Conservation (phyloP, 2,329 filamentous ascomycete genomes). For the Pestalotiopsis sp. region DNA sequence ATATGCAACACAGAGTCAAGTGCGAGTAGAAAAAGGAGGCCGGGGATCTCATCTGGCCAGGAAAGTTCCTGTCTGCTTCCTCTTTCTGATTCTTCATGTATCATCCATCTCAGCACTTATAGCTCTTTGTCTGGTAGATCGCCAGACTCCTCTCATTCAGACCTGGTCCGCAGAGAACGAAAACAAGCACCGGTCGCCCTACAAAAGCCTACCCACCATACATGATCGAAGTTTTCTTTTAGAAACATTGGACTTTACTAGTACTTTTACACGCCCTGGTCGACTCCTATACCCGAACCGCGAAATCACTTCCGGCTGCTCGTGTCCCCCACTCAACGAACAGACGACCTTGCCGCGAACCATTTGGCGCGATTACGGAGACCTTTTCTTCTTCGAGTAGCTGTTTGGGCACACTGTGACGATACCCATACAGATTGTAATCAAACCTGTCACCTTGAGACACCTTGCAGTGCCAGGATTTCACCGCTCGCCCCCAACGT, state of each 20-base stretch:
- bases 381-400: slow-evolving; percentile 6
- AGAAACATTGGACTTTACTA: background rate
- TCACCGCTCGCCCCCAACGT: slow-evolving; percentile 6
- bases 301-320: background rate
- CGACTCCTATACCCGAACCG: background rate
- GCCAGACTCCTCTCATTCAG: background rate
- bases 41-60: background rate
- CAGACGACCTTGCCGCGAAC: background rate
- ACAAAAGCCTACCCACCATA: background rate
- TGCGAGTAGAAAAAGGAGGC: background rate
- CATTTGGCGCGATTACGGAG: slow-evolving; percentile 1
- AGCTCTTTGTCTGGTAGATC: background rate
- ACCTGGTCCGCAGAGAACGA: background rate
- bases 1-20: background rate
- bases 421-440: slow-evolving; percentile 4
- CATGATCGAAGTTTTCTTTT: background rate
- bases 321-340: slow-evolving; percentile 4
- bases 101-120: background rate
- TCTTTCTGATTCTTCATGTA: background rate
- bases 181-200: slow-evolving; percentile 2
- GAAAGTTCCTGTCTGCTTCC: background rate
- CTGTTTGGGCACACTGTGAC: slow-evolving; percentile 5
- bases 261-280: slow-evolving; percentile 3
- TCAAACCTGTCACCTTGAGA: background rate
- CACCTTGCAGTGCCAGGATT: background rate